Conservation (phyloP, 805 yeast genomes). For the Kazachstania martiniae region DNA sequence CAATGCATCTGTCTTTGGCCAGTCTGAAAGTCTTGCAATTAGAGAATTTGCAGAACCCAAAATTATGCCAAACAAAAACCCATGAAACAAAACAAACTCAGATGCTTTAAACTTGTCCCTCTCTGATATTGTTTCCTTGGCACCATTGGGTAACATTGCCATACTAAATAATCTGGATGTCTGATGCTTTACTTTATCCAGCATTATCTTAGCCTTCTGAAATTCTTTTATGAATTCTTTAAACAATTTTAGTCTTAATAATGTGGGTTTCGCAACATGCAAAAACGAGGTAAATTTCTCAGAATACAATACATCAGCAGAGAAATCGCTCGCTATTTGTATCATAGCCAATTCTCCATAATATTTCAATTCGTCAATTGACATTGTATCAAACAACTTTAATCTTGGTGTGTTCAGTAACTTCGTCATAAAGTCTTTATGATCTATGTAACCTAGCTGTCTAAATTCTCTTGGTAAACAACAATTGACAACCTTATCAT, state of each 20-base stretch:
- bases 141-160: constrained; percentile 6
- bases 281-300: constrained; percentile 20
- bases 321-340: constrained; percentile 14
- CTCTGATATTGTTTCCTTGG: too few species aligned
- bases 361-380: constrained; percentile 6
- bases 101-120: too few species aligned
- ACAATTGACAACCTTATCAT: constrained; percentile 17
- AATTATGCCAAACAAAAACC: too few species aligned
- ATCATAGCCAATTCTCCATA: constrained; percentile 15
- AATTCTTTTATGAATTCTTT: constrained; percentile 14
- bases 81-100: too few species aligned
- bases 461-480: constrained; percentile 18
- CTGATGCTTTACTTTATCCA: constrained; percentile 14
- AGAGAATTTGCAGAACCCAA: too few species aligned
- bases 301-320: constrained; percentile 13
- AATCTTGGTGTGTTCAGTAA: constrained; percentile 5
- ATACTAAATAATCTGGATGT: constrained; percentile 9
- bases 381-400: constrained; percentile 7
- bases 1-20: too few species aligned
- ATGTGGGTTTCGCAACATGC: constrained; percentile 16
- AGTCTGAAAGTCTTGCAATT: too few species aligned
- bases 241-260: constrained; percentile 9
- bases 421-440: constrained; percentile 11
- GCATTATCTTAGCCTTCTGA: constrained; percentile 4
- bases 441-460: constrained; percentile 16